These are phyloP conservation scores for Bryoerythrophyllum caledonicum DNA, from an alignment of 225 moss, liverwort and hornwort genomes.

Conservation along the genomic window DNA sequence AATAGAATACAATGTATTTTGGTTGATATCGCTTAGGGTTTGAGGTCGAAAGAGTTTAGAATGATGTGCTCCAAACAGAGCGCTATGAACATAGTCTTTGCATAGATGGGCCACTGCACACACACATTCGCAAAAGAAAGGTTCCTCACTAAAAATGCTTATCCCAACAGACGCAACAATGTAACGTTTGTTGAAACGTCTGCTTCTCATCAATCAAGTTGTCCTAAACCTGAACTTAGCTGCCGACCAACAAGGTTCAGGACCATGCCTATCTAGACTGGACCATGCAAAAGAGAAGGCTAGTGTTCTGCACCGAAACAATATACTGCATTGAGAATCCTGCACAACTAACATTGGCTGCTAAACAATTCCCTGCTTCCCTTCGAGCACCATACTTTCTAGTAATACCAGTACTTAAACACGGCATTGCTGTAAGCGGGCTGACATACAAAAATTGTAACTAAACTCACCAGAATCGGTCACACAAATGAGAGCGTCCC, in stretches of 20 bases:
- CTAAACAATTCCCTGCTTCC: constrained; percentile 1
- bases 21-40: too few relatives aligned
- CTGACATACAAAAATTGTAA: constrained; percentile 11
- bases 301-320: constrained; percentile 8
- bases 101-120: too few relatives aligned
- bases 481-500: constrained; percentile 16
- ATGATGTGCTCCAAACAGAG: too few relatives aligned
- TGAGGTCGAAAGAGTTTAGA: too few relatives aligned
- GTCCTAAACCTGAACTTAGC: constrained; percentile 1
- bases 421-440: constrained; percentile 3
- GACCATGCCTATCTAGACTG: neutral
- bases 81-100: too few relatives aligned
- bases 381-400: constrained; percentile 2
- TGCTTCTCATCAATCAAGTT: neutral
- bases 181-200: neutral
- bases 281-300: neutral
- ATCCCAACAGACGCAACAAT: neutral
- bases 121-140: too few relatives aligned
- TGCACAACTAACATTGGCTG: constrained; percentile 24
- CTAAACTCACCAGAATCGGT: constrained; percentile 23
- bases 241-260: neutral
- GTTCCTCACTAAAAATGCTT: neutral
- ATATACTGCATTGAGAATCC: constrained; percentile 19
- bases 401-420: constrained; percentile 7
- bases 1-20: too few relatives aligned